Evolutionary conservation across 2,329 filamentous ascomycete genomes (phyloP).

Genomic region (Xylaria sp.): DNA sequence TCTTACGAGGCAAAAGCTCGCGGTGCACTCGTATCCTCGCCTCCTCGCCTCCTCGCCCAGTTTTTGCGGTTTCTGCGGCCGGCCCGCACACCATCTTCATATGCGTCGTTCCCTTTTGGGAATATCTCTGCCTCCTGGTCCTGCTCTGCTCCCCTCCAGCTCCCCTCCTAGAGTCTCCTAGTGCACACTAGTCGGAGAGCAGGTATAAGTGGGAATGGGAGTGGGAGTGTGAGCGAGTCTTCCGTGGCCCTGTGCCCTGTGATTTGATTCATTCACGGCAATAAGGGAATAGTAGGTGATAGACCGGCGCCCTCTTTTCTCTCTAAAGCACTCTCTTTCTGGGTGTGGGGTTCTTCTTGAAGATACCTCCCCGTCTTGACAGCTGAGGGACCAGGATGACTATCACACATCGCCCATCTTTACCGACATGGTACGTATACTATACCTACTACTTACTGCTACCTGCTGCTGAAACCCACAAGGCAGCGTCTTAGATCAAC

Average conservation of each 20-base stretch:
- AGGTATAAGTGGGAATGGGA: background rate
- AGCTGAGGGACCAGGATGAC: slow-evolving; percentile 46
- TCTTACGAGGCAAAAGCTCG: slow-evolving; percentile 11
- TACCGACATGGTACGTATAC: slow-evolving; percentile 20
- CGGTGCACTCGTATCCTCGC: slow-evolving; percentile 39
- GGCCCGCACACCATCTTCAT: slow-evolving; percentile 44
- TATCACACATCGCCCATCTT: slow-evolving; percentile 39
- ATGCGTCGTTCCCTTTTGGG: slow-evolving; percentile 42
- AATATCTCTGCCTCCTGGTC: slow-evolving; percentile 8
- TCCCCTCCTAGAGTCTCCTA: background rate
- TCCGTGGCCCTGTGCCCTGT: slow-evolving; percentile 37
- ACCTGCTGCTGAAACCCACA: slow-evolving; percentile 44
- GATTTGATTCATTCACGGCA: slow-evolving; percentile 42
- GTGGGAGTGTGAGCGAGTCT: slow-evolving; percentile 31
- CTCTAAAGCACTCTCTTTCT: background rate
- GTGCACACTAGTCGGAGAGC: too few relatives aligned
- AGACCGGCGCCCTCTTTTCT: slow-evolving; percentile 35
- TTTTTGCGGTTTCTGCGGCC: slow-evolving; percentile 32
- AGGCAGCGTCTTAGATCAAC: slow-evolving; percentile 49
- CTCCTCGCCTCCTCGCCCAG: slow-evolving; percentile 36
- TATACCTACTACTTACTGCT: background rate
- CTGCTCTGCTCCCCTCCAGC: slow-evolving; percentile 32
- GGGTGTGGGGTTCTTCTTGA: slow-evolving; percentile 36
- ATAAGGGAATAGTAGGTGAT: slow-evolving; percentile 18
- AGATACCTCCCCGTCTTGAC: slow-evolving; percentile 37